Base-by-base conservation (phyloP, 768 basidiomycete species). In the Cystofilobasidium ferigula region DNA sequence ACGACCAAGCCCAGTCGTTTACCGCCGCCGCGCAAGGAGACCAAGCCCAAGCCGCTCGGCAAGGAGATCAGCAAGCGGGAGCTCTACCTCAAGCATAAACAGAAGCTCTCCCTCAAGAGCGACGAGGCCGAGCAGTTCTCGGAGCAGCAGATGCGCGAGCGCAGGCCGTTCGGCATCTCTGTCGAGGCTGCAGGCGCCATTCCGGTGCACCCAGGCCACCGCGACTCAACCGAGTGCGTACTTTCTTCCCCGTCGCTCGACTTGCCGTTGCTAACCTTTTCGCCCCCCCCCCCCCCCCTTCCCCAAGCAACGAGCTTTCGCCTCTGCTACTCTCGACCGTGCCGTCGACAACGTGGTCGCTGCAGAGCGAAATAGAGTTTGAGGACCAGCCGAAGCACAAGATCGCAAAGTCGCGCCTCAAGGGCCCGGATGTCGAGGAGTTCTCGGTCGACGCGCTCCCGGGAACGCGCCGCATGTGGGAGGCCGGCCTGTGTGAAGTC, bases 401-500 rank as follows among this genome's bases (percentile, higher is more conserved):
- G 36, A 63, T 63, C 59, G 18, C 26, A 18, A 48, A 57, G 26
- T 30, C 26, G 16, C 47, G 67, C 24, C 40, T 67, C 3, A 40
- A 51, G n/a, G 32, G 51, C 10, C 36, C 56, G 14, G 66, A 67
- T 10, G 70, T 72, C 12, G 73, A 74, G 22, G 63, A 53, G 8
- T 75, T 75, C 62, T 69, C 71, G 4, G 71, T 73, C 18, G 67
- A 72, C 59, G 53, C 69, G 18, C 40, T 71, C 28, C 74, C 74
- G 0, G 64, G 68, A 14, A 67, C 71, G 56, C 59, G 69, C 18
- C 63, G 63, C 26, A 56, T 74, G 56, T 74, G 71, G 72, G 71
- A 73, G 56, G 75, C 73, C 1, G 73, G 72, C n/a, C 72, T 70
- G n/a, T 71, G 69, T 45, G 72, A 74, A 43, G 35, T 76, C 16